Base-by-base conservation (phyloP, 2,329 filamentous ascomycete species). In the Raffaelea ambrosiae region DNA sequence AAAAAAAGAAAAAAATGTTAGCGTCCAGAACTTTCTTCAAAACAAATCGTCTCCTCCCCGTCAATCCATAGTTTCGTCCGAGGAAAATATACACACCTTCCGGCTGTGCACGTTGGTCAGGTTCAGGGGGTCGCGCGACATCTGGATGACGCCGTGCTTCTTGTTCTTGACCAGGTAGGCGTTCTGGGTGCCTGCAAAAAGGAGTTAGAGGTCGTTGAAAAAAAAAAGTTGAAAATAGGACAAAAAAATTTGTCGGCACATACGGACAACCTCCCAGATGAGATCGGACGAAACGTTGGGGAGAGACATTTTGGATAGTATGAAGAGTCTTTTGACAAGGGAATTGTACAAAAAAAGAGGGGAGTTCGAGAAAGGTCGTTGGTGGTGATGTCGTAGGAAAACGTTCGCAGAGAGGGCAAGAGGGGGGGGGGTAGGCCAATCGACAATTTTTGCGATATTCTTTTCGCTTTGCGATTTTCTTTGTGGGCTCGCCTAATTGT, bases 91-190 rank as follows among this genome's bases (percentile, higher is more conserved):
- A 19, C 2, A 33, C 5, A 93, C 88, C 84, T 95, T 97, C 76
- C 88, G 86, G 62, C 79, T 83, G 78, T 95, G 85, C 73, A 84
- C 76, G 84, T 96, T 97, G 69, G 74, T 78, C 71, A 97, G 73
- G 82, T 97, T 98, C 60, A 96, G 74, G 63, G 90, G 88, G 68
- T 97, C 91, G 62, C 86, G 86, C 61, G 91, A 97, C 80, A 98
- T 89, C 73, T 87, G 86, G 61, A 86, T 76, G 68, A 87, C 86
- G 65, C 87, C 89, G 63, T 76, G 77, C 62, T 73, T 71, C 67
- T 81, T 84, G 75, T 88, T 86, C 85, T 95, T 95, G 69, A 91
- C 86, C 68, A 95, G 84, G 81, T 77, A 95, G 67, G 88, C 74
- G 76, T 94, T 95, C 75, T 88, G 82, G 76, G 73, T 74, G 74